Evolutionary conservation across 2,329 filamentous ascomycete species (phyloP).

Genomic region (Aspergillus ibericus): DNA sequence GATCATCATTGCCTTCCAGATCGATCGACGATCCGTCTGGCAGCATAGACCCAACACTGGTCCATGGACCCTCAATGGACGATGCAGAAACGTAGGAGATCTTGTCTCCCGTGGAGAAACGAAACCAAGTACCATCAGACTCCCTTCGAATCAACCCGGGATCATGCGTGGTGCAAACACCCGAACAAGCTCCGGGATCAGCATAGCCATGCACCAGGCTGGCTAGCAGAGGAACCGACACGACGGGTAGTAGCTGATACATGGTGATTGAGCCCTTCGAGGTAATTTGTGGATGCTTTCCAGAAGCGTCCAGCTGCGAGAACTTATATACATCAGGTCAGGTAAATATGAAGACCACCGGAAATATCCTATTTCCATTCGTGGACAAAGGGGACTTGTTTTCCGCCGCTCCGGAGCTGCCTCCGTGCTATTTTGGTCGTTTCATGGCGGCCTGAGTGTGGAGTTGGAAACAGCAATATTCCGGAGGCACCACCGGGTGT

Average conservation of each 20-base stretch:
- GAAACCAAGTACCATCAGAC: conserved; percentile 53
- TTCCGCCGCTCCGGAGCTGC: not conserved
- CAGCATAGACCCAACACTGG: conserved; percentile 48
- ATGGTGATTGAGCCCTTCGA: conserved; percentile 3
- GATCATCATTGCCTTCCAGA: conserved; percentile 47
- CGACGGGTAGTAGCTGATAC: conserved; percentile 7
- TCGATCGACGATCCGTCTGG: conserved; percentile 49
- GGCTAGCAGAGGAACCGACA: conserved; percentile 10
- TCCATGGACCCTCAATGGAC: conserved; percentile 53
- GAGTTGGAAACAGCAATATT: conserved; percentile 3
- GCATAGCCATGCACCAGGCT: conserved; percentile 29
- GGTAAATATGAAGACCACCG: not conserved
- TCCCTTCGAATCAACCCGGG: conserved; percentile 50
- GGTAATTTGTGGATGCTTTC: not conserved
- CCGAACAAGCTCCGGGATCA: conserved; percentile 32
- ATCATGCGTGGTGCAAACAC: conserved; percentile 45
- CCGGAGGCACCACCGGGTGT: not conserved
- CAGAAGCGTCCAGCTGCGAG: not conserved
- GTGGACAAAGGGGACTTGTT: not conserved
- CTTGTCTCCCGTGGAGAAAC: conserved; percentile 54
- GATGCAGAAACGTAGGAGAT: conserved; percentile 53
- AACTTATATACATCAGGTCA: not conserved
- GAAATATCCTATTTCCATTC: not conserved
- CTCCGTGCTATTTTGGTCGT: conserved; percentile 2
- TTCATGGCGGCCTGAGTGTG: not conserved